Evolutionary conservation across 257 asterid species (phyloP).

Genomic region (Buddleja alternifolia): DNA sequence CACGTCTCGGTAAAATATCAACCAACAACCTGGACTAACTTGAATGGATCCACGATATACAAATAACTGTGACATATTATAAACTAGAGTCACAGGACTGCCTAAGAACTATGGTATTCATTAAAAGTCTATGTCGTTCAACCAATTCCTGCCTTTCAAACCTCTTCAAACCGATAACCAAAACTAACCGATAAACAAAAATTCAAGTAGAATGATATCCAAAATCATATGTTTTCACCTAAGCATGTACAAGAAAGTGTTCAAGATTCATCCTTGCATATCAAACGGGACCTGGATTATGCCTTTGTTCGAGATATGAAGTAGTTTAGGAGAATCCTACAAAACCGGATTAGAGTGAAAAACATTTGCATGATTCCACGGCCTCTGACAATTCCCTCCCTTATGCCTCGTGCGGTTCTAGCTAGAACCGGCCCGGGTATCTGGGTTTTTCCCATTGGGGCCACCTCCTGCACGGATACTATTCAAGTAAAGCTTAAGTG

Average conservation of each 20-base stretch:
- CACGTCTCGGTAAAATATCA: too few relatives aligned
- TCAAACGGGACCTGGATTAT: constrained; percentile 23
- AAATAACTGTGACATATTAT: too few relatives aligned
- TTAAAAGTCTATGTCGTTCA: too few relatives aligned
- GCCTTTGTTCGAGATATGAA: constrained; percentile 59
- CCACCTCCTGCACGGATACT: constrained; percentile 66
- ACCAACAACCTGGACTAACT: too few relatives aligned
- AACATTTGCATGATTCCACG: constrained; percentile 62
- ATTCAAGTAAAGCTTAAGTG: constrained; percentile 70
- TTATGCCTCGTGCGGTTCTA: constrained; percentile 60
- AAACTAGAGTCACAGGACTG: too few relatives aligned
- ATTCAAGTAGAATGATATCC: background rate
- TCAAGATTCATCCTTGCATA: constrained; percentile 1
- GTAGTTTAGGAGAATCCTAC: constrained; percentile 49
- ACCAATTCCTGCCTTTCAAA: too few relatives aligned
- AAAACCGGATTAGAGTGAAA: constrained; percentile 55
- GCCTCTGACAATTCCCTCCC: constrained; percentile 74
- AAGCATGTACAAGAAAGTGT: constrained; percentile 27
- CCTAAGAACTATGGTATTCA: too few relatives aligned
- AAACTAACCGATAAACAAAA: too few relatives aligned
- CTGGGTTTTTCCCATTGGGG: constrained; percentile 43
- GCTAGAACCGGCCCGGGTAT: constrained; percentile 58
- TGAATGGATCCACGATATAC: too few relatives aligned
- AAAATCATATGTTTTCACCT: background rate
- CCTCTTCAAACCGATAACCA: too few relatives aligned